Conservation (phyloP, 176 grass and related monocot species). For the Eragrostis curvula region DNA sequence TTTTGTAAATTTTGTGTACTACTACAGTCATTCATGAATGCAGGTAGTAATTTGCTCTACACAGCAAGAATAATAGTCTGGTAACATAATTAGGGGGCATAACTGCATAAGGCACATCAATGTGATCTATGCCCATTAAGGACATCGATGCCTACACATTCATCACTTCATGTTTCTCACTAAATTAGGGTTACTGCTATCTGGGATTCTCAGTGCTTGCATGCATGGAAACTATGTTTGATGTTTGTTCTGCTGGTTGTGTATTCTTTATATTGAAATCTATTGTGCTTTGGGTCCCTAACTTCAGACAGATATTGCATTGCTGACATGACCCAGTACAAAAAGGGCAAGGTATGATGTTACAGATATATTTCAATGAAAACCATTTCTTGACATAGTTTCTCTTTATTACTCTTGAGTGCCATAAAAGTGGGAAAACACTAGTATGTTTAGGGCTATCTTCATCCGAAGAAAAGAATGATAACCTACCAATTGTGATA, state of each 20-base stretch:
- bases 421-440: not conserved
- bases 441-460: not conserved
- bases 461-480: not conserved
- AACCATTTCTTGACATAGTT: conserved; percentile 5
- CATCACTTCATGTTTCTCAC: too few species aligned
- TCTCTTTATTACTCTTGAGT: conserved; percentile 3
- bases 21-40: too few species aligned
- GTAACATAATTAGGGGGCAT: too few species aligned
- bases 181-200: too few species aligned
- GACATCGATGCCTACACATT: too few species aligned
- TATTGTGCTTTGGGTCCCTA: conserved; percentile 48
- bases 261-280: not conserved
- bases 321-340: conserved; percentile 90
- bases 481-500: conserved; percentile 1
- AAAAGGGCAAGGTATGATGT: conserved; percentile 72
- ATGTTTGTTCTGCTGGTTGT: not conserved
- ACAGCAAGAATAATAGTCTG: too few species aligned
- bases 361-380: not conserved
- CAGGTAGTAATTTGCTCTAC: too few species aligned
- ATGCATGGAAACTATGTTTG: not conserved
- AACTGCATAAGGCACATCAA: too few species aligned
- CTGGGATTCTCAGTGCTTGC: too few species aligned
- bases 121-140: too few species aligned
- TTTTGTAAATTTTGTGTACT: not conserved
- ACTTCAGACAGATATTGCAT: conserved; percentile 88